Evolutionary conservation across 140 eudicot species (phyloP), one percentile per base, ranked within the genome.

Genomic region (Erigeron philadelphicus): DNA sequence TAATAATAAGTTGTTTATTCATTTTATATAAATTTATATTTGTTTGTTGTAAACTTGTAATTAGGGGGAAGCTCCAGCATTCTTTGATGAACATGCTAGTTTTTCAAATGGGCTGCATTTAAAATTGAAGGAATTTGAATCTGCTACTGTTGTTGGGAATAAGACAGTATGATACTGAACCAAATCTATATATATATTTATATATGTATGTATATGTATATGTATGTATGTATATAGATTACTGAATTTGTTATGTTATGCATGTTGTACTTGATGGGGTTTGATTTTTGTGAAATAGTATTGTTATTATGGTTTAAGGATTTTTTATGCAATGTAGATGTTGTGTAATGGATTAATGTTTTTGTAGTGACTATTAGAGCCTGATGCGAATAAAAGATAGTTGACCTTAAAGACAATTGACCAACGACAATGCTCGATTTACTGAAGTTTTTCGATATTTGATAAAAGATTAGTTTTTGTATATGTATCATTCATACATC

Each of bases 51-150:
- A 4, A 55, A 64, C 67, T 80, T 46, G 53, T 68, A 4, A 55
- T 67, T 71, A 87, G 95, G 95, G 95, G 42, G 95, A 87, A 74
- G 95, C 90, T 67, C 90, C 95, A 47, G 90, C 85, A 62, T 81
- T 80, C 45, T 44, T 74, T 71, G 72, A 18, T 11, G 82, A 77
- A 40, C 76, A 64, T 18, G 55, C 75, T 42, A 57, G 58, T 60
- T 43, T 64, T 66, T 64, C 72, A 6, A 80, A 80, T 70, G 84
- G 77, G 17, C 42, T 61, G 77, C 79, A 84, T 84, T 72, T 82
- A 73, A 74, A 81, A 57, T 56, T 53, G 47, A 72, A 76, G 47
- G 85, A 73, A 66, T 50, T 17, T 10, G 82, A 79, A 57, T 80
- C 88, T 11, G 76, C 85, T 52, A 81, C 74, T 38, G 61, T 60